phyloP scores from a whole-genome alignment of 2,329 filamentous ascomycete genomes.

The Colletotrichum ledebouriae region DNA sequence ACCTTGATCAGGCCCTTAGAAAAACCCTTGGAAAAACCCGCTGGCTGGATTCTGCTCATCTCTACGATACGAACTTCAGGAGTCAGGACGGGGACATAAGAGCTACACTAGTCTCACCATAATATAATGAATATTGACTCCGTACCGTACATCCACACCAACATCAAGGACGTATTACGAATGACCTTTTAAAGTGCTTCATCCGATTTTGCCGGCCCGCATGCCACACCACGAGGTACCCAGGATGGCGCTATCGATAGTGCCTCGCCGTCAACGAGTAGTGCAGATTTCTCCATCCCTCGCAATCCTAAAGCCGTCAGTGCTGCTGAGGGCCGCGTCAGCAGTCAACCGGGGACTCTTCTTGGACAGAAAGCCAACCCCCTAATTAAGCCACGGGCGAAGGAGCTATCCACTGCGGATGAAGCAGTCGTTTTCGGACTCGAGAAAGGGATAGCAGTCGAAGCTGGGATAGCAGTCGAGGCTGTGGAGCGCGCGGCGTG shows the following conservation, averaged over 20 bases:
- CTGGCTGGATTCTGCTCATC: slow-evolving; percentile 22
- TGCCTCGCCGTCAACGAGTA: slow-evolving; percentile 27
- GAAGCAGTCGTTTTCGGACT: slow-evolving; percentile 36
- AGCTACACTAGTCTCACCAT: not conserved
- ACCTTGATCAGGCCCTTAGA: slow-evolving; percentile 1
- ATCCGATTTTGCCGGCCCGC: slow-evolving; percentile 34
- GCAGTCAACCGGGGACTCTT: slow-evolving; percentile 24
- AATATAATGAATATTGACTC: not conserved
- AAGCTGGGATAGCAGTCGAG: slow-evolving; percentile 5
- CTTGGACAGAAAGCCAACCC: slow-evolving; percentile 12
- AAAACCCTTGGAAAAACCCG: slow-evolving; percentile 11
- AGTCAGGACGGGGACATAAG: not conserved
- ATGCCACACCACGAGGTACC: slow-evolving; percentile 36
- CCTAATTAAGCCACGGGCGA: slow-evolving; percentile 23
- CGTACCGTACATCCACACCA: not conserved
- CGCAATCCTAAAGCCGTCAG: slow-evolving; percentile 19
- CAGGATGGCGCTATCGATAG: slow-evolving; percentile 40
- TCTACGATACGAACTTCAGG: slow-evolving; percentile 27
- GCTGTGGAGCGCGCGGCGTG: slow-evolving; percentile 15
- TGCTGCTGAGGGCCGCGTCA: slow-evolving; percentile 37
- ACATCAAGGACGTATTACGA: slow-evolving; percentile 11
- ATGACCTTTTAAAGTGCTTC: slow-evolving; percentile 9
- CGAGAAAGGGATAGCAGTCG: slow-evolving; percentile 20
- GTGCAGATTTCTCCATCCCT: slow-evolving; percentile 24
- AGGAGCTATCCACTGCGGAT: slow-evolving; percentile 20